Base-by-base conservation (phyloP, 164 flowering plant genomes). In the Aristolochia contorta region DNA sequence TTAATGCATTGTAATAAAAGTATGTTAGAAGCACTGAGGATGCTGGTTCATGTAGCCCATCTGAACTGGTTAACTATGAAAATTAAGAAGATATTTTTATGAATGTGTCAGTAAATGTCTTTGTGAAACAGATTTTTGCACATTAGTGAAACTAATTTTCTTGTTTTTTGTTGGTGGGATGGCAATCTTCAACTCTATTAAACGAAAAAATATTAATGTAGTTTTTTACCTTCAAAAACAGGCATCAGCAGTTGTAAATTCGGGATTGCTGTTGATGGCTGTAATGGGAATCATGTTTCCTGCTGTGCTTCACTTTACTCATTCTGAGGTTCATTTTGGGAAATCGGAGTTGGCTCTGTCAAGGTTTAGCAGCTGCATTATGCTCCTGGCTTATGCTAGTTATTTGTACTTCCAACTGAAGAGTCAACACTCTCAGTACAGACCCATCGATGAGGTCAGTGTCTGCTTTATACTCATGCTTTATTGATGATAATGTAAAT, bases 261-360 rank as follows among this genome's bases (percentile, higher is more conserved):
- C 91, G 16, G 88, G 91, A 50, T 76, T 85, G 58, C 71, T 85
- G 65, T 70, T 85, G 65, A 85, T 85, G 91, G 91, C 91, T 64
- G 91, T 85, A 32, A 85, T 85, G 91, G 85, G 91, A 51, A 62
- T 83, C 60, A 66, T 75, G 63, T 79, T 80, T 60, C 91, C 91
- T 30, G 85, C 88, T 46, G 85, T 83, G 48, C 85, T 85, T 71
- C 86, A 82, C 55, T 83, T 81, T 62, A 83, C 88, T 23, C 84
- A 70, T 65, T 65, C 91, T 45, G 91, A 83, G 69, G 71, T 76
- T 63, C 86, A 80, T 61, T 64, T 70, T 67, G 86, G 86, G 58
- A 81, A 71, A 67, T 85, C 86, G 48, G 88, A 85, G 72, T 61
- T 85, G 50, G 66, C 88, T 49, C 91, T 85, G 58, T 85, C 91